Base-by-base conservation (phyloP, 805 yeast species). In the Blastobotrys chiropterorum region DNA sequence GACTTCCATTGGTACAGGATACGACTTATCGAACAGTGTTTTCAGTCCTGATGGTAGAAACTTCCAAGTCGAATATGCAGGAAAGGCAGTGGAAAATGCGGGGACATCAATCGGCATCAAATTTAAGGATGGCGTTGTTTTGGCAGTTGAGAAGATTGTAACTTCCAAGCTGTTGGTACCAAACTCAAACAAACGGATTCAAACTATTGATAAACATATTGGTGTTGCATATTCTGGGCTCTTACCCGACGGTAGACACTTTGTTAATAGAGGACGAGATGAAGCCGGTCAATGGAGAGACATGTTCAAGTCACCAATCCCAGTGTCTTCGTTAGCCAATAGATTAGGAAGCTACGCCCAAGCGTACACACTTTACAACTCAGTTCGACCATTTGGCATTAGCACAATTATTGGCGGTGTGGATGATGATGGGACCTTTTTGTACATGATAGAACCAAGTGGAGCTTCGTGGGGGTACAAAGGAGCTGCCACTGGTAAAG, bases 1-100 rank as follows among this genome's bases (percentile, higher is more conserved):
- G 92, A 86, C 98, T 40, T 94, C 99, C 46, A 90, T 94, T 62
- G 99, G 99, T 62, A 94, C 99, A 26, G 99, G 99, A 16, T 94
- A 94, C 81, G 99, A 94, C 77, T 83, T 94, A 66, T 89, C 97
- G 34, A 94, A 94, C 75, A 85, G 95, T 72, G 97, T 92, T 56
- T 94, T 94, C 73, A 82, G 89, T 51, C 92, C 92, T 52, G 65
- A 62, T 65, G 77, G 79, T 64, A 72, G 77, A 70, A 67, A 50
- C 70, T 94, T 94, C 74, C 99, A 94, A 71, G 99, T 94, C 16
- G 99, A 94, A 70, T 94, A 94, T 64, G 99, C 99, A 31, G 78
- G 86, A 63, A 94, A 94, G 67, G 99, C 99, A 1, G 98, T 92
- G 2, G 99, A 94, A 70, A 90, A 90, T 64, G 97, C 97, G 47